These are phyloP conservation scores for Corchorus olitorius DNA, from an alignment of 345 rosid genomes.

Conservation along the genomic window DNA sequence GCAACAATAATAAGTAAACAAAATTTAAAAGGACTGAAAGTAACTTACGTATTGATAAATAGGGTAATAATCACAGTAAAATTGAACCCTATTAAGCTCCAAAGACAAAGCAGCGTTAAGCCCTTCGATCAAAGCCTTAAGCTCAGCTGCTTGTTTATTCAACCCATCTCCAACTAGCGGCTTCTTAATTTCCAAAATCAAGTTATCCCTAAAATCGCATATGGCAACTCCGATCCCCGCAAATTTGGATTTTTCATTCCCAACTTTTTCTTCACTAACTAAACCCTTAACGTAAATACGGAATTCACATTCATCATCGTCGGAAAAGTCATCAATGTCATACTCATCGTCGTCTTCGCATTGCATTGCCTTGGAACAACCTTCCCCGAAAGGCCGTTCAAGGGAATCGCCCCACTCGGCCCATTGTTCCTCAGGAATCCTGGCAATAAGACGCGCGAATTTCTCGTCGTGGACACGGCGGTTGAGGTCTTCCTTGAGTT, in stretches of 20 bases:
- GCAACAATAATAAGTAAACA: not conserved
- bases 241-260: constrained; percentile 5
- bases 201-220: constrained; percentile 33
- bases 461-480: constrained; percentile 51
- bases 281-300: constrained; percentile 29
- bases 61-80: constrained; percentile 30
- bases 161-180: constrained; percentile 29
- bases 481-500: constrained; percentile 38
- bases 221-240: constrained; percentile 48
- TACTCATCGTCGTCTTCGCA: not conserved
- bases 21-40: not conserved
- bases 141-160: constrained; percentile 37
- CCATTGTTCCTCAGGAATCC: constrained; percentile 47
- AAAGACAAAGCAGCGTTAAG: constrained; percentile 43
- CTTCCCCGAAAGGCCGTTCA: constrained; percentile 47
- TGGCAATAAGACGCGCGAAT: constrained; percentile 38
- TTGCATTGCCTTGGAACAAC: constrained; percentile 19
- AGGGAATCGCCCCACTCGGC: constrained; percentile 41
- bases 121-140: constrained; percentile 56
- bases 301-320: constrained; percentile 15
- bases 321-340: not conserved
- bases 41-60: constrained; percentile 48
- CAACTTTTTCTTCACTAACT: constrained; percentile 27
- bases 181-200: constrained; percentile 40
- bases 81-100: constrained; percentile 39